phyloP scores from a whole-genome alignment of 371 early-diverging fungal genomes.

The Lichtheimia ramosa region DNA sequence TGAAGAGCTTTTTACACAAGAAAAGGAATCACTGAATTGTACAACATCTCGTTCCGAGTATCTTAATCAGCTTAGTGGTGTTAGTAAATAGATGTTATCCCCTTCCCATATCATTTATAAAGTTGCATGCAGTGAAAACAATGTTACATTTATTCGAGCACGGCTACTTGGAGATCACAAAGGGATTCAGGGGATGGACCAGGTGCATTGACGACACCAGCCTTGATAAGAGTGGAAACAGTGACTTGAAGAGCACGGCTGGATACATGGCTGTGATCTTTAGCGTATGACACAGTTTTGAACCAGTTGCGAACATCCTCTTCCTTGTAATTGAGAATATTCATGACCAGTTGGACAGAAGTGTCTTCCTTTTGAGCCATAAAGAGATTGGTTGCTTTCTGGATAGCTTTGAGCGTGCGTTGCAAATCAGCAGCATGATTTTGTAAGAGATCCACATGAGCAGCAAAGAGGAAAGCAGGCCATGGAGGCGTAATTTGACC shows the following conservation, averaged over 20 bases:
- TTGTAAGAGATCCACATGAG: slow-evolving; percentile 50
- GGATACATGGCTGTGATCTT: slow-evolving; percentile 50
- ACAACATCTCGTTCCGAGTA: background rate
- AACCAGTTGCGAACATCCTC: slow-evolving; percentile 78
- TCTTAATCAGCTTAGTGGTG: no score
- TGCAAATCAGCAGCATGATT: slow-evolving; percentile 9
- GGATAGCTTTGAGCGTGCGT: slow-evolving; percentile 44
- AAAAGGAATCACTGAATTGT: background rate
- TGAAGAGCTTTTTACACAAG: background rate
- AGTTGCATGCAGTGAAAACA: no score
- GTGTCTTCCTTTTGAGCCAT: slow-evolving; percentile 48
- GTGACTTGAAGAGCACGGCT: slow-evolving; percentile 49
- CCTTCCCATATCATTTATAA: no score
- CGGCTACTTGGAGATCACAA: slow-evolving; percentile 5
- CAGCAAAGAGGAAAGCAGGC: slow-evolving; percentile 87
- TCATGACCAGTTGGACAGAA: slow-evolving; percentile 57
- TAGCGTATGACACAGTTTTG: slow-evolving; percentile 63
- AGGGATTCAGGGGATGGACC: slow-evolving; percentile 23
- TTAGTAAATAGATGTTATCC: no score
- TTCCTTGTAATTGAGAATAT: slow-evolving; percentile 55
- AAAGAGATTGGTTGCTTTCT: slow-evolving; percentile 46
- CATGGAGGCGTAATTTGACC: slow-evolving; percentile 84
- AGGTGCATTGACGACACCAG: slow-evolving; percentile 52
- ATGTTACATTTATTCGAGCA: background rate
- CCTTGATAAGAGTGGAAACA: slow-evolving; percentile 52